These are phyloP conservation scores for Metroxylon sagu DNA, from an alignment of 176 grass and related monocot species.

Conservation along the genomic window DNA sequence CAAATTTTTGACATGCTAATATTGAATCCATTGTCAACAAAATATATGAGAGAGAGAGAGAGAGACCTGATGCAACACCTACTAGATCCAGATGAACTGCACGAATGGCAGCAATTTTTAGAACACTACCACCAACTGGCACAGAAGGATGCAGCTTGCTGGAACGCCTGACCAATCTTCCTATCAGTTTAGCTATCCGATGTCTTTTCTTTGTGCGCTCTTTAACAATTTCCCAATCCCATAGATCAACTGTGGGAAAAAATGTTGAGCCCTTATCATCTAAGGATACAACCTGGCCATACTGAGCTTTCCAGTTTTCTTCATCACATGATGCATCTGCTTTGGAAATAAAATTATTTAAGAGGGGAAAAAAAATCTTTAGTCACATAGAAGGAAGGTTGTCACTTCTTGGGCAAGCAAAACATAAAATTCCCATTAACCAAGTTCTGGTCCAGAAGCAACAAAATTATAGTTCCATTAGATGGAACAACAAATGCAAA, in stretches of 20 bases:
- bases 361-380: too few species aligned
- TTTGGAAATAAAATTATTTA: slow-evolving; percentile 18
- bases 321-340: slow-evolving; percentile 51
- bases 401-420: too few species aligned
- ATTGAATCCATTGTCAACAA: too few species aligned
- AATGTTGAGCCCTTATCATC: slow-evolving; percentile 30
- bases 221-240: slow-evolving; percentile 67
- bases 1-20: too few species aligned
- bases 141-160: slow-evolving; percentile 85
- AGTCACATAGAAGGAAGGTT: too few species aligned
- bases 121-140: slow-evolving; percentile 43
- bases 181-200: slow-evolving; percentile 41
- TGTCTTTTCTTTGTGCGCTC: slow-evolving; percentile 38
- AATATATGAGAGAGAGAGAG: not conserved
- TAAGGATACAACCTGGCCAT: slow-evolving; percentile 61
- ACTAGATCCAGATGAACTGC: slow-evolving; percentile 81
- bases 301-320: slow-evolving; percentile 79
- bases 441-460: too few species aligned
- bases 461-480: too few species aligned
- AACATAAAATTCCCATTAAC: too few species aligned
- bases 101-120: slow-evolving; percentile 51
- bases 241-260: slow-evolving; percentile 47
- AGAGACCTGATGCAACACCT: slow-evolving; percentile 66
- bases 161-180: slow-evolving; percentile 47
- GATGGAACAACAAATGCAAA: not conserved